phyloP scores from a whole-genome alignment of 2,329 filamentous ascomycete species.

The Fusarium dimerum region DNA sequence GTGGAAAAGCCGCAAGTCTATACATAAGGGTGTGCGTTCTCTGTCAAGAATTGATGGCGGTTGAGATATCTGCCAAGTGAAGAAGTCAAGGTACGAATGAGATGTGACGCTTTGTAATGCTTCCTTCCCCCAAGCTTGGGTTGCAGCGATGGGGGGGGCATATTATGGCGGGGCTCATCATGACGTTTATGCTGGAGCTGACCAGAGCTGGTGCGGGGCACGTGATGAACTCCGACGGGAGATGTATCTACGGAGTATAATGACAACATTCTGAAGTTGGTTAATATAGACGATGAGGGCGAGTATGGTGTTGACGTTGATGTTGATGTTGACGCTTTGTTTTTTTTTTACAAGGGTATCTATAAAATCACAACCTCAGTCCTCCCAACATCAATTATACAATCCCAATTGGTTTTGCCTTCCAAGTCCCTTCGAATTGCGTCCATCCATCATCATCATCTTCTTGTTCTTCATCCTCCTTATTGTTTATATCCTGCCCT shows the following conservation, averaged over 20 bases:
- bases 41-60: not conserved
- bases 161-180: constrained; percentile 22
- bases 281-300: not conserved
- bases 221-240: not conserved
- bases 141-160: constrained; percentile 12
- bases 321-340: not conserved
- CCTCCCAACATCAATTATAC: constrained; percentile 35
- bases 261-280: too few relatives aligned
- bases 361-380: not conserved
- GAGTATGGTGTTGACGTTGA: not conserved
- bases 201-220: not conserved
- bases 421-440: constrained; percentile 54
- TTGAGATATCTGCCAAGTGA: constrained; percentile 2
- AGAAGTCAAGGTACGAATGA: constrained; percentile 20
- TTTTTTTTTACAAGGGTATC: not conserved
- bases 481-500: constrained; percentile 1
- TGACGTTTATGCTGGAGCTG: not conserved
- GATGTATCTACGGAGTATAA: not conserved
- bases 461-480: constrained; percentile 24
- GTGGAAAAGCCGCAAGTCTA: constrained; percentile 40
- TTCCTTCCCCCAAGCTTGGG: constrained; percentile 14
- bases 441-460: constrained; percentile 44
- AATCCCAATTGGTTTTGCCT: constrained; percentile 59
- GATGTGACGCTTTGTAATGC: constrained; percentile 28
- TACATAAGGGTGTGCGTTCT: constrained; percentile 38